Evolutionary conservation across 495 filamentous ascomycete species (phyloP), one percentile per base, ranked within the genome.

Genomic region (Podospora pseudoanserina): DNA sequence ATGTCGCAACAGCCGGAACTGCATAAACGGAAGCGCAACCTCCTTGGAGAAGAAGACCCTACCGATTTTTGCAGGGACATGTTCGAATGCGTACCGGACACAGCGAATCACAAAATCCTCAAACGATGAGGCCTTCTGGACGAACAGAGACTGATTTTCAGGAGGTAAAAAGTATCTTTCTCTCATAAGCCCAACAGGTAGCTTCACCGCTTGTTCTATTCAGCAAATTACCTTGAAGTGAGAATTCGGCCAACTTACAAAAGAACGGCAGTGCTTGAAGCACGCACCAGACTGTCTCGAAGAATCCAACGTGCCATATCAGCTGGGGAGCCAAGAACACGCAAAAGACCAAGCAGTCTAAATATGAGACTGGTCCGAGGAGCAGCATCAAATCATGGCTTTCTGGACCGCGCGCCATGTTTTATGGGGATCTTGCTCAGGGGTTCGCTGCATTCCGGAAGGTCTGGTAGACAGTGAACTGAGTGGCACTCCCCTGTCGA

Each of bases 91-190:
- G 82, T 90, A 93, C 65, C 90, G 86, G 44, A 93, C 87, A 74
- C 88, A 92, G 49, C 89, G 80, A 65, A 92, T 82, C 19, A 92
- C 88, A 54, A 91, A 72, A 73, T 92, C 91, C 72, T 93, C 88
- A 72, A 94, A 94, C 16, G 81, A 77, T 6, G 89, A 85, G 9
- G 89, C 86, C 63, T 82, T 83, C 63, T 82, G 86, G n/a, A 89
- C 84, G 70, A 91, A 92, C 4, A 88, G 84, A 32, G 86, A 77
- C 69, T 79, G 83, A 18, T 83, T 64, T 34, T 76, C 70, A 57
- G 71, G 70, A 15, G 69, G 71, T 0, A 81, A 81, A 34, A 90
- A 74, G 68, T 86, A 86, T 66, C 87, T 81, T 60, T 91, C 87
- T 19, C 75, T 70, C 63, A 90, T 63, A 69, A 91, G 86, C 32